Conservation (phyloP, 2,329 filamentous ascomycete species). For the Zarea fungicola region DNA sequence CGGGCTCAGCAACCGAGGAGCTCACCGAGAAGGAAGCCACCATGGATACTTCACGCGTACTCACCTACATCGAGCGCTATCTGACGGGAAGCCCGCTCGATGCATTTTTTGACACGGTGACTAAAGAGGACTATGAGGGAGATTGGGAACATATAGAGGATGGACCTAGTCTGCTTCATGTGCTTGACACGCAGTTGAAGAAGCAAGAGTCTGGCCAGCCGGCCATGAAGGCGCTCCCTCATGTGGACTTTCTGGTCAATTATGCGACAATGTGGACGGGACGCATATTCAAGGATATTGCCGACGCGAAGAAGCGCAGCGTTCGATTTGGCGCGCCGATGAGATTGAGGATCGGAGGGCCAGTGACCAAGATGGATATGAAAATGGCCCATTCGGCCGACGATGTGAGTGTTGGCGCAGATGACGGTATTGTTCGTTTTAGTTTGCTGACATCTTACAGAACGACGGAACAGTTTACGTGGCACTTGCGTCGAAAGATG, state of each 20-base stretch:
- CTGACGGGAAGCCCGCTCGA: slow-evolving; percentile 62
- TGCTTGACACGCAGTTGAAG: slow-evolving; percentile 45
- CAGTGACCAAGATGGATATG: slow-evolving; percentile 50
- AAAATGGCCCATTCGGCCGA: slow-evolving; percentile 41
- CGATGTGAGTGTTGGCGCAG: slow-evolving; percentile 25
- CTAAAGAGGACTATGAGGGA: slow-evolving; percentile 45
- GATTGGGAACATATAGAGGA: slow-evolving; percentile 40
- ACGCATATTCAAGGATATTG: slow-evolving; percentile 61
- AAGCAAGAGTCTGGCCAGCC: slow-evolving; percentile 40
- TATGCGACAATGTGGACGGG: slow-evolving; percentile 54
- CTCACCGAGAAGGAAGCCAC: slow-evolving; percentile 70
- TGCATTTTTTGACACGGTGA: slow-evolving; percentile 51
- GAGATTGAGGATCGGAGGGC: slow-evolving; percentile 39
- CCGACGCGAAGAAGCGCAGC: slow-evolving; percentile 62
- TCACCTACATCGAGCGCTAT: slow-evolving; percentile 72
- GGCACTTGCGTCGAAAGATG: slow-evolving; percentile 35
- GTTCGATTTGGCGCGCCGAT: slow-evolving; percentile 59
- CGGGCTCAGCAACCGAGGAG: slow-evolving; percentile 60
- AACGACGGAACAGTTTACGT: slow-evolving; percentile 35
- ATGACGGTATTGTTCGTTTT: not conserved
- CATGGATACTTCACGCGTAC: slow-evolving; percentile 65
- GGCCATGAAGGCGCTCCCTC: slow-evolving; percentile 49
- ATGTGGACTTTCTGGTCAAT: slow-evolving; percentile 58
- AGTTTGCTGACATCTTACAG: slow-evolving; percentile 8
- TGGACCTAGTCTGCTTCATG: slow-evolving; percentile 40